Conservation (phyloP, 192 early-diverging fungal genomes). For the Oehlia diaphana region DNA sequence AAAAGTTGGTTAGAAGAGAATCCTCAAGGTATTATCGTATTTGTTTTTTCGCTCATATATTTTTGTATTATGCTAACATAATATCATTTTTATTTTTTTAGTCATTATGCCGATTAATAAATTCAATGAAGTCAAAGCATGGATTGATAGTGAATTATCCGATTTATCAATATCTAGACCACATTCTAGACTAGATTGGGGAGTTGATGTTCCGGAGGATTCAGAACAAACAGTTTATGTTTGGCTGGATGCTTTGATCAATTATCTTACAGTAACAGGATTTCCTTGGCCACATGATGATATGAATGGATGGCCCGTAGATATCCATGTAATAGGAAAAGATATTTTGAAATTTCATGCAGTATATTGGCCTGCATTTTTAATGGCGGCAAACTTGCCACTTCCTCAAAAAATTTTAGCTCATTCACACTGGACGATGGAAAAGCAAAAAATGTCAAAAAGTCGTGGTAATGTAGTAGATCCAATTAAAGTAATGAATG, state of each 20-base stretch:
- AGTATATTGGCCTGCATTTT: constrained; percentile 95
- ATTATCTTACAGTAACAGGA: constrained; percentile 86
- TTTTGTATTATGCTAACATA: neutral
- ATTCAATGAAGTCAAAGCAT: constrained; percentile 65
- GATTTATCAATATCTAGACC: constrained; percentile 91
- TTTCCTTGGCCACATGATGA: constrained; percentile 67
- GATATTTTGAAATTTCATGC: constrained; percentile 97
- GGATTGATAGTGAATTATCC: constrained; percentile 55
- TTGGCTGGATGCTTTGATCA: constrained; percentile 94
- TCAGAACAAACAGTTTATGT: constrained; percentile 90
- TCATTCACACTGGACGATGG: constrained; percentile 94
- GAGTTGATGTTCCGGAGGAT: constrained; percentile 89
- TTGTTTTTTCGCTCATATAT: neutral
- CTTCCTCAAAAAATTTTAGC: constrained; percentile 81
- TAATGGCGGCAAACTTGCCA: constrained; percentile 83
- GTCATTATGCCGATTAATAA: constrained; percentile 66
- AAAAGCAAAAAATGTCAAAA: constrained; percentile 94
- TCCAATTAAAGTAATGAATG: constrained; percentile 67
- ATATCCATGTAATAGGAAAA: constrained; percentile 89
- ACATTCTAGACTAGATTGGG: constrained; percentile 79
- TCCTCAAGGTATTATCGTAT: constrained; percentile 47
- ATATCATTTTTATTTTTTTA: constrained; percentile 19
- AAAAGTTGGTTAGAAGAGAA: constrained; percentile 68
- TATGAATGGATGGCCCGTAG: constrained; percentile 60
- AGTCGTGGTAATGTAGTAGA: constrained; percentile 90